Evolutionary conservation across 805 yeast genomes (phyloP), one percentile per base, ranked within the genome.

Genomic region (Saccharomyces mikatae): DNA sequence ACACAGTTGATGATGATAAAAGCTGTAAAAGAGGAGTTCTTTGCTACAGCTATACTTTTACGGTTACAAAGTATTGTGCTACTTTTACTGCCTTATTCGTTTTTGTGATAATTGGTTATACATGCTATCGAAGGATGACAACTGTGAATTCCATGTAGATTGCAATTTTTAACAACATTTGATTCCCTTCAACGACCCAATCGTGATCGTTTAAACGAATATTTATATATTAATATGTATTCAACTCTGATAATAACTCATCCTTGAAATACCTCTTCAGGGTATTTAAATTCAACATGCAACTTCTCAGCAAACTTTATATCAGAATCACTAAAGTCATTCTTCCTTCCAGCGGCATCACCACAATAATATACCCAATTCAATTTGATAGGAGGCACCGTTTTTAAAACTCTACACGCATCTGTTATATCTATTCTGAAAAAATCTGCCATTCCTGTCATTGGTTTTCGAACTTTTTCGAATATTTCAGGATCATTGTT

Each of bases 321-420:
- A 68, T 92, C 99, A 50, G 87, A 80, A 61, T 87, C 90, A 75
- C 94, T 87, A 65, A 85, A 87, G 68, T 92, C 98, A 0, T 64
- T 68, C 1, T 66, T 63, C 52, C 98, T 75, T 0, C 98, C 99
- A 6, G 97, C 98, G 0, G 98, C 98, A 72, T 92, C 99, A 5
- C 99, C 99, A n/a, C 90, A 91, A 67, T 72, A 94, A 49, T 63
- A 68, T 21, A 32, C 49, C 61, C 62, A 58, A 26, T 57, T 56
- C 22, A 58, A 22, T 14, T 44, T 13, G 26, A 50, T 41, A 46
- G 31, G 36, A 41, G 44, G 24, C 13, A 17, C 8, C 17, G 11
- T 8, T 36, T 36, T 22, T 36, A 24, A 36, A 17, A 17, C 4
- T 17, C 44, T 17, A 9, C 31, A 22, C 8, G 29, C 9, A 26